These are phyloP conservation scores for Kodamaea alishanica DNA, from an alignment of 1,139 yeast species.

Conservation along the genomic window DNA sequence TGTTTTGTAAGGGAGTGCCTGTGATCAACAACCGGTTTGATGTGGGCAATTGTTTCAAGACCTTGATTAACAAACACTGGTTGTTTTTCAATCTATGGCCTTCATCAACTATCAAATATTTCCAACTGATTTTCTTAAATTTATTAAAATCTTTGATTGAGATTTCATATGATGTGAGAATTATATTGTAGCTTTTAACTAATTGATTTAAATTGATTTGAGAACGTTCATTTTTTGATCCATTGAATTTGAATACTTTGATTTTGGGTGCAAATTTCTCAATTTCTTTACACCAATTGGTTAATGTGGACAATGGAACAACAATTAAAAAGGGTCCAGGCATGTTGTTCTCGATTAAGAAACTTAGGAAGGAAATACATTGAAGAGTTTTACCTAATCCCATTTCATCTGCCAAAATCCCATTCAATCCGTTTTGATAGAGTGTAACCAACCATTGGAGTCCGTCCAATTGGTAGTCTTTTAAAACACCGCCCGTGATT, in stretches of 20 bases:
- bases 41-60: conserved; percentile 62
- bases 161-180: conserved; percentile 81
- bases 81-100: conserved; percentile 88
- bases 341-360: conserved; percentile 74
- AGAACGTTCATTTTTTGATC: conserved; percentile 54
- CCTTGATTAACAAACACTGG: conserved; percentile 68
- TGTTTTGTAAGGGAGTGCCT: conserved; percentile 93
- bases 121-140: conserved; percentile 61
- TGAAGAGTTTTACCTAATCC: conserved; percentile 92
- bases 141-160: conserved; percentile 61
- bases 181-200: conserved; percentile 33
- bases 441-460: conserved; percentile 85
- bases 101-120: conserved; percentile 88
- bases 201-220: conserved; percentile 24
- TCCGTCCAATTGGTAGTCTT: conserved; percentile 85
- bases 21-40: conserved; percentile 74
- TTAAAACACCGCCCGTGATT: conserved; percentile 64
- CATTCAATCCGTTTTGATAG: conserved; percentile 91
- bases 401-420: conserved; percentile 96
- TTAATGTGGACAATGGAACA: conserved; percentile 82
- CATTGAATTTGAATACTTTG: conserved; percentile 62
- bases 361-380: conserved; percentile 73
- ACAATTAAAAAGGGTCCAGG: conserved; percentile 82
- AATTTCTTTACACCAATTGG: conserved; percentile 80
- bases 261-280: conserved; percentile 68